Conservation (phyloP, 805 yeast genomes). For the Jamesozyma rosinii region DNA sequence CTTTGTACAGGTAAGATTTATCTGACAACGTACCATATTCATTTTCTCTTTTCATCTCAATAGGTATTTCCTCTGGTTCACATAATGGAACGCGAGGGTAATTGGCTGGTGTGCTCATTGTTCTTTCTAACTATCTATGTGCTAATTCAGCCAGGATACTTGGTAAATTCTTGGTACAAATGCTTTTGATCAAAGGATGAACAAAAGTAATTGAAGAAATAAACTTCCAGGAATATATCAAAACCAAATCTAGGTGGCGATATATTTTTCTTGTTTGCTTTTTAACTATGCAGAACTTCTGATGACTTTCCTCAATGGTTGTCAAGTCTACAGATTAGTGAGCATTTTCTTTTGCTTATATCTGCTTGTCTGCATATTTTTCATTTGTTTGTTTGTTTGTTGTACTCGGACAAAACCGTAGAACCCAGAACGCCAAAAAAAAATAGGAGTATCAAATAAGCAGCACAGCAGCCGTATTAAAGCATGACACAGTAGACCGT, state of each 20-base stretch:
- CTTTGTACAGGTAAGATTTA: conserved; percentile 52
- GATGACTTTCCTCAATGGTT: not conserved
- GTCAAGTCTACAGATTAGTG: no score
- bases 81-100: conserved; percentile 29
- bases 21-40: conserved; percentile 70
- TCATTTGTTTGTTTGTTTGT: not conserved
- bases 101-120: not conserved
- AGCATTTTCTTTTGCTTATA: not conserved
- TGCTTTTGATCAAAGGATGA: not conserved
- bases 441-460: not conserved
- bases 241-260: not conserved
- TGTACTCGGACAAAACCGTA: not conserved
- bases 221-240: not conserved
- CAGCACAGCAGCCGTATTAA: not conserved
- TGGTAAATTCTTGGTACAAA: no score
- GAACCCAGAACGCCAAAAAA: not conserved
- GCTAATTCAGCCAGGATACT: not conserved
- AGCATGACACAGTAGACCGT: no score
- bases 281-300: not conserved
- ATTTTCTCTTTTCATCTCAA: conserved; percentile 39
- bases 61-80: conserved; percentile 28
- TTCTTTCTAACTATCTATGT: not conserved
- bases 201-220: not conserved
- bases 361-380: not conserved
- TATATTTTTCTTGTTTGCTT: not conserved